Percentiles rank a stretch among this genome's conserved stretches.
phyloP scores from a whole-genome alignment of 2,329 filamentous ascomycete genomes.

The Aureobasidium sp. region DNA sequence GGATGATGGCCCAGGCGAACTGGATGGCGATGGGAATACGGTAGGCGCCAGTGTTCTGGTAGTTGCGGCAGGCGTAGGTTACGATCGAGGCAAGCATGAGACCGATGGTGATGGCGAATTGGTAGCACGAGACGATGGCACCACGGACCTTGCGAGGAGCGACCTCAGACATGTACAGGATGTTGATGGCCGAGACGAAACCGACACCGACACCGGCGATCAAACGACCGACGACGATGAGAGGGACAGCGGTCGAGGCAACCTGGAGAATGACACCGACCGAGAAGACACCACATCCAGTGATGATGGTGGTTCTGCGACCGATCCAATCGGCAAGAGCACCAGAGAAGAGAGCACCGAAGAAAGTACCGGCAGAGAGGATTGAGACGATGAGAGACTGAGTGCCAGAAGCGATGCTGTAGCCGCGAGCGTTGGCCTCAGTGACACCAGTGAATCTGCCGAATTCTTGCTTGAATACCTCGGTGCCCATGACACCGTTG shows the following conservation, averaged over 20 bases:
- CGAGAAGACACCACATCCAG: slow-evolving; percentile 55
- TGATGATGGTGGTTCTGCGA: slow-evolving; percentile 57
- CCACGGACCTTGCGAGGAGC: slow-evolving; percentile 64
- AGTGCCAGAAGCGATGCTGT: slow-evolving; percentile 27
- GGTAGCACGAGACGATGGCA: slow-evolving; percentile 71
- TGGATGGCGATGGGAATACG: slow-evolving; percentile 76
- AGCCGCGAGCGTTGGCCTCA: slow-evolving; percentile 20
- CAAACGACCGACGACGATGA: slow-evolving; percentile 65
- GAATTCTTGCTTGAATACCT: slow-evolving; percentile 39
- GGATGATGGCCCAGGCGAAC: slow-evolving; percentile 72
- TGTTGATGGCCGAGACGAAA: slow-evolving; percentile 58
- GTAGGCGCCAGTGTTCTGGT: slow-evolving; percentile 59
- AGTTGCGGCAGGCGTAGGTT: slow-evolving; percentile 62
- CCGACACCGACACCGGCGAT: slow-evolving; percentile 70
- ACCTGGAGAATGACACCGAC: slow-evolving; percentile 52
- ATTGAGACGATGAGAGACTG: slow-evolving; percentile 65
- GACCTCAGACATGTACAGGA: slow-evolving; percentile 39
- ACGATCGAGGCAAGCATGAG: slow-evolving; percentile 68
- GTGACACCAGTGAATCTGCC: slow-evolving; percentile 20
- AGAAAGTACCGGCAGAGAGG: slow-evolving; percentile 69
- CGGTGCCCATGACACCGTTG: slow-evolving; percentile 45
- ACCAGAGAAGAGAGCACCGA: slow-evolving; percentile 55
- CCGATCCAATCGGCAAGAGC: slow-evolving; percentile 60
- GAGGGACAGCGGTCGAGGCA: slow-evolving; percentile 51
- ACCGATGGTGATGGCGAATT: slow-evolving; percentile 77